Evolutionary conservation across 83 land plant species (phyloP), one percentile per base, ranked within the genome.

Genomic region (Picea abies): DNA sequence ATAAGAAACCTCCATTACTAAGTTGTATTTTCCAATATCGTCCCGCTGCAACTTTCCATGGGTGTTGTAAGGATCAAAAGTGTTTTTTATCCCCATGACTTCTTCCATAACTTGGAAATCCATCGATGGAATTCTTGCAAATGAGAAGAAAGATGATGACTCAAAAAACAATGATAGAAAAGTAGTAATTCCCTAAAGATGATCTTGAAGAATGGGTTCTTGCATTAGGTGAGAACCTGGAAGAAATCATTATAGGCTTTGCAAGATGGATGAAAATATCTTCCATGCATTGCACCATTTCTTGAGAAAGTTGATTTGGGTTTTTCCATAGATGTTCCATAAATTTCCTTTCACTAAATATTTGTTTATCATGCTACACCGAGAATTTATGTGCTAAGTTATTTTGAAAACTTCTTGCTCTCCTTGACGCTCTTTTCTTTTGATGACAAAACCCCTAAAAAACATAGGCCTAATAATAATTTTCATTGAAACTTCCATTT

Each of bases 1-100:
- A 91, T 90, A 90, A 11, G 95, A 93, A 70, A 96, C 95, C 76
- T 96, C 95, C 26, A 65, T 49, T 25, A 89, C 92, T 20, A 63
- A 82, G 8, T 84, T 84, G 71, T 96, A 96, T 4, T 32, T 32
- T 32, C 35, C 35, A 32, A 32, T 32, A 32, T 32, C 35, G 1
- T 1, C 35, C 35, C 35, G 1, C 35, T 32, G 35, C 9, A 96
- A 82, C 72, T 94, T 96, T 76, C 86, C 97, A 76, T 77, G 86
- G 4, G 90, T 83, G 70, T 86, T 84, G 73, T 92, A 96, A 70
- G 97, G 98, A 86, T 94, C 98, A 56, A 81, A 89, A 2, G 63
- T 70, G 14, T 56, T 79, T 9, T 91, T 89, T 12, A 60, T 32
- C 63, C 86, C 92, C 63, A 87, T 25, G 7, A 84, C 84, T 49